Evolutionary conservation across 169 alveolate genomes (phyloP), one percentile per base, ranked within the genome.

Genomic region (Cryptosporidium felis): DNA sequence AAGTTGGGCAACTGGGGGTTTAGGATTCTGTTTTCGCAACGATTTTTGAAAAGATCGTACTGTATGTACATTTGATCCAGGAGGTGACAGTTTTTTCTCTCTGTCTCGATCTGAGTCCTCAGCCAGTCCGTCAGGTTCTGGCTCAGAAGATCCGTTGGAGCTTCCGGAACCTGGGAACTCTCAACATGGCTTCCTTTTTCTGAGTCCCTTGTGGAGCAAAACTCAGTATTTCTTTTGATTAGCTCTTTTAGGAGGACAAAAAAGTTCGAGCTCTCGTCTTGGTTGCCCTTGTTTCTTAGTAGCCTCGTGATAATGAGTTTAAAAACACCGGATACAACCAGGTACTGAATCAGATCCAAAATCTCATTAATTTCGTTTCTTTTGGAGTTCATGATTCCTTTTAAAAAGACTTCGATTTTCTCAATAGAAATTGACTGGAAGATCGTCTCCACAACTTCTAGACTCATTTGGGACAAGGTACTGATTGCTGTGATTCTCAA

Each of bases 21-120:
- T 36, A 40, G 40, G 8, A 12, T 41, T 10, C 12, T 36, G 2
- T 40, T 26, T 8, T n/a, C 28, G 2, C 9, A 18, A 5, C 21
- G 16, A 14, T 60, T 38, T 14, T 46, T 65, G 36, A 47, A 65
- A 16, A 0, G 6, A 47, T 65, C 81, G 49, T 65, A 65, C 16
- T 65, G 23, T 38, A 32, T 65, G 36, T 65, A 65, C 61, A 65
- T 65, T 62, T 62, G 49, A n/a, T 45, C 59, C 12, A 53, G 30
- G 6, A 38, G 14, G n/a, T 38, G 32, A 16, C n/a, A 47, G 34
- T 47, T 65, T 28, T 3, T 10, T 65, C 46, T 65, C 34, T 65
- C 81, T 2, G 62, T 45, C 10, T 42, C 40, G n/a, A 65, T 65
- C 49, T 46, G 62, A 5, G 30, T 45, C 30, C 18, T 65, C 16